Percentiles rank a stretch among this genome's conserved stretches.
phyloP scores from a whole-genome alignment of 345 rosid species.

The Eucalyptus tenuipes region DNA sequence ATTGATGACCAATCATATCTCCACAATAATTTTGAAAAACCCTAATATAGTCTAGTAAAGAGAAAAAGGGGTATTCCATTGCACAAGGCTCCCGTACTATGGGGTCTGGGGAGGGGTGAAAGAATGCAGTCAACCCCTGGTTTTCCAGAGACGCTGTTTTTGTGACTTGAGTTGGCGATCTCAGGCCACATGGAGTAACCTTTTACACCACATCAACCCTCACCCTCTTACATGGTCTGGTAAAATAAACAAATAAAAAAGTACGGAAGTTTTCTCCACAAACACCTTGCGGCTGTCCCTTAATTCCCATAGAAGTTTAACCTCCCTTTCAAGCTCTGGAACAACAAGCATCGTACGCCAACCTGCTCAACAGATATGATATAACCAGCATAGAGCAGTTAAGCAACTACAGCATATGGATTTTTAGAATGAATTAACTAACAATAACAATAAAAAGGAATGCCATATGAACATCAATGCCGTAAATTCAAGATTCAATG shows the following conservation, averaged over 20 bases:
- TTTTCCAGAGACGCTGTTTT: neutral
- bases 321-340: constrained; percentile 95
- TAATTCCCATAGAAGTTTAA: constrained; percentile 70
- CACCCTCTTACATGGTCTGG: neutral
- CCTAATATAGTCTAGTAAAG: neutral
- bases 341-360: constrained; percentile 99
- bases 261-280: neutral
- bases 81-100: neutral
- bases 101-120: neutral
- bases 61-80: neutral
- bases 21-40: neutral
- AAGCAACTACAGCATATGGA: neutral
- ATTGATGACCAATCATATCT: neutral
- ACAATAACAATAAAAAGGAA: neutral
- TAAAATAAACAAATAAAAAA: neutral
- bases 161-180: neutral
- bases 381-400: neutral
- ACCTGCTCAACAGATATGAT: constrained; percentile 28
- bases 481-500: neutral
- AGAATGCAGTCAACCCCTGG: neutral
- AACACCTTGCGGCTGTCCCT: constrained; percentile 68
- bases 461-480: neutral
- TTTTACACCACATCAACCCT: neutral
- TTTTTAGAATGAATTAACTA: neutral
- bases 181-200: neutral